Conservation (phyloP, 2,329 filamentous ascomycete genomes). For the Colletotrichum somersetense region DNA sequence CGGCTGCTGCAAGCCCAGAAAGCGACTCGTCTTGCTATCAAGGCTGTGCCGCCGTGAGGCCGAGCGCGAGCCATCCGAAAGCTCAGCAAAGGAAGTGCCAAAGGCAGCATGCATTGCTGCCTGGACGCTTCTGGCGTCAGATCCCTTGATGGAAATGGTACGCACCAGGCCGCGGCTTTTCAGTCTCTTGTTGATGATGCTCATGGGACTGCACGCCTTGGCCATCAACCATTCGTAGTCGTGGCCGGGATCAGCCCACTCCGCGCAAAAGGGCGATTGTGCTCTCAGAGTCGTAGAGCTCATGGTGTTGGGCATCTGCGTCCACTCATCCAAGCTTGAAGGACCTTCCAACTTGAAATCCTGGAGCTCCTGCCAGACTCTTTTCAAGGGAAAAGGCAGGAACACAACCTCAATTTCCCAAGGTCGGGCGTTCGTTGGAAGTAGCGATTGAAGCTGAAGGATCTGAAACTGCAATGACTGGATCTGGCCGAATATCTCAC, state of each 20-base stretch:
- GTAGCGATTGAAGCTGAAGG: constrained; percentile 67
- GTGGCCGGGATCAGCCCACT: constrained; percentile 60
- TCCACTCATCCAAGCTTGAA: constrained; percentile 64
- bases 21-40: constrained; percentile 56
- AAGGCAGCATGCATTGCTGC: constrained; percentile 74
- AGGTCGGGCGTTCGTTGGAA: constrained; percentile 72
- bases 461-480: constrained; percentile 64
- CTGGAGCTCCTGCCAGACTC: constrained; percentile 64
- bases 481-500: constrained; percentile 64
- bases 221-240: constrained; percentile 74
- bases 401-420: constrained; percentile 85
- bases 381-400: constrained; percentile 74
- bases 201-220: constrained; percentile 74
- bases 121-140: constrained; percentile 77
- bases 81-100: constrained; percentile 64
- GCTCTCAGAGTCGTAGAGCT: constrained; percentile 60
- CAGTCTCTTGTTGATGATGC: constrained; percentile 77
- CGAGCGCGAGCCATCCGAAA: constrained; percentile 42
- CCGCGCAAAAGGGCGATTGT: constrained; percentile 61
- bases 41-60: constrained; percentile 41
- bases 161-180: constrained; percentile 79
- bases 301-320: constrained; percentile 63
- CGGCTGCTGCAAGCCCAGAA: constrained; percentile 72
- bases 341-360: constrained; percentile 59
- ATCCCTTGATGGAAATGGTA: constrained; percentile 70